A percentile compares a stretch with the other conserved stretches of the same genome.
phyloP scores from a whole-genome alignment of 1,139 yeast species.

The Magnusiomyces suaveolens region DNA sequence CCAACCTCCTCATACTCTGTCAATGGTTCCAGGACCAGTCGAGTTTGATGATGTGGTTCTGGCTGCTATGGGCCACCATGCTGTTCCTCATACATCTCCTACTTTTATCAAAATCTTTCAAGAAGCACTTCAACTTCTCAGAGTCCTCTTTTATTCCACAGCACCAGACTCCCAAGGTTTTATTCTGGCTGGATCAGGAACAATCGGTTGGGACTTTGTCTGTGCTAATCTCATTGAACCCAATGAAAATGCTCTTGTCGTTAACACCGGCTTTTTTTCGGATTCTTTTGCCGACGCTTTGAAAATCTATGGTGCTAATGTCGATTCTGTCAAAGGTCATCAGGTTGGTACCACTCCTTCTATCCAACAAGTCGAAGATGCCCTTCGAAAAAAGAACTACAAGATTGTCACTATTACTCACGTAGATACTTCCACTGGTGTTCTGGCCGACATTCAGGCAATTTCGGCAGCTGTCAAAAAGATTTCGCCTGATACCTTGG shows the following conservation, averaged over 20 bases:
- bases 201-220: slow-evolving; percentile 89
- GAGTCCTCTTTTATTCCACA: slow-evolving; percentile 64
- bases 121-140: slow-evolving; percentile 52
- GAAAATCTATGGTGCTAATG: slow-evolving; percentile 63
- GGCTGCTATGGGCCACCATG: slow-evolving; percentile 73
- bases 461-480: slow-evolving; percentile 53
- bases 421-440: slow-evolving; percentile 94
- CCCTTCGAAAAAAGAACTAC: slow-evolving; percentile 46
- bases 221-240: slow-evolving; percentile 61
- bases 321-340: slow-evolving; percentile 49
- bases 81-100: slow-evolving; percentile 87
- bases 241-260: slow-evolving; percentile 60
- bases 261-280: slow-evolving; percentile 89
- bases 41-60: slow-evolving; percentile 77
- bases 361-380: slow-evolving; percentile 45
- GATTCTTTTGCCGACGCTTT: slow-evolving; percentile 79
- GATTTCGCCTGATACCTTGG: slow-evolving; percentile 67
- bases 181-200: slow-evolving; percentile 83
- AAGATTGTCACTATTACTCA: slow-evolving; percentile 78
- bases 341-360: slow-evolving; percentile 66
- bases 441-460: slow-evolving; percentile 59
- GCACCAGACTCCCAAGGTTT: slow-evolving; percentile 62
- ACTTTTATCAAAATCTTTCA: slow-evolving; percentile 72
- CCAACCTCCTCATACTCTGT: slow-evolving; percentile 38
- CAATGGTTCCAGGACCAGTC: slow-evolving; percentile 90